phyloP scores from a whole-genome alignment of 495 filamentous ascomycete genomes.

The Tricharina praecox region DNA sequence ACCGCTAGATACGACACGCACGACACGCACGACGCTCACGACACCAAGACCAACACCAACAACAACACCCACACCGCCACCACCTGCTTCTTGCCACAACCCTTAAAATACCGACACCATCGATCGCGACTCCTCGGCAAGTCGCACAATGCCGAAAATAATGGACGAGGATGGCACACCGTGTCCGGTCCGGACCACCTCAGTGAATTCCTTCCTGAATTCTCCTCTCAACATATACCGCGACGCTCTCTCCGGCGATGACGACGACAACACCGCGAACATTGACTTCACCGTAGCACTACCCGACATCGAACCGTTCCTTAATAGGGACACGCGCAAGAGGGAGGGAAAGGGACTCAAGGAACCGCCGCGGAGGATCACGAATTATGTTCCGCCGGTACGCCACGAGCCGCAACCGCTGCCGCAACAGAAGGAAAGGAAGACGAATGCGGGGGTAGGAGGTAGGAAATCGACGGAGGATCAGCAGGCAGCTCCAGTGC shows the following conservation, averaged over 20 bases:
- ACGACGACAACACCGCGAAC: not conserved
- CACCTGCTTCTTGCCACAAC: not conserved
- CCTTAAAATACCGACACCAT: not conserved
- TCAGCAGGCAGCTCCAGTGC: not conserved
- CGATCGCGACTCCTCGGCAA: not conserved
- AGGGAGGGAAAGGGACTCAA: not conserved
- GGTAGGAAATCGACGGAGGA: not conserved
- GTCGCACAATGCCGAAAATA: not conserved
- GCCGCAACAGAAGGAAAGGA: not conserved
- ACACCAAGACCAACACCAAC: not conserved
- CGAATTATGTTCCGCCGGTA: not conserved
- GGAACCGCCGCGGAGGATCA: conserved; percentile 1
- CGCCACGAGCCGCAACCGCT: not conserved
- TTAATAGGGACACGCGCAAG: not conserved
- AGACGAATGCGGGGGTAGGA: not conserved
- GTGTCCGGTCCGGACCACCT: not conserved
- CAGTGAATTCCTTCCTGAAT: too few relatives aligned
- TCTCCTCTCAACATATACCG: too few relatives aligned
- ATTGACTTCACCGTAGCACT: not conserved
- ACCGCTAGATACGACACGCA: too few relatives aligned
- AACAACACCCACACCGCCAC: not conserved
- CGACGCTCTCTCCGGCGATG: too few relatives aligned
- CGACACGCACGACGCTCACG: too few relatives aligned
- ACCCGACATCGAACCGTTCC: not conserved
- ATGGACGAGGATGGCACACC: conserved; percentile 2